Base-by-base conservation (phyloP, 2,329 filamentous ascomycete genomes). In the Epichloe gansuensis region DNA sequence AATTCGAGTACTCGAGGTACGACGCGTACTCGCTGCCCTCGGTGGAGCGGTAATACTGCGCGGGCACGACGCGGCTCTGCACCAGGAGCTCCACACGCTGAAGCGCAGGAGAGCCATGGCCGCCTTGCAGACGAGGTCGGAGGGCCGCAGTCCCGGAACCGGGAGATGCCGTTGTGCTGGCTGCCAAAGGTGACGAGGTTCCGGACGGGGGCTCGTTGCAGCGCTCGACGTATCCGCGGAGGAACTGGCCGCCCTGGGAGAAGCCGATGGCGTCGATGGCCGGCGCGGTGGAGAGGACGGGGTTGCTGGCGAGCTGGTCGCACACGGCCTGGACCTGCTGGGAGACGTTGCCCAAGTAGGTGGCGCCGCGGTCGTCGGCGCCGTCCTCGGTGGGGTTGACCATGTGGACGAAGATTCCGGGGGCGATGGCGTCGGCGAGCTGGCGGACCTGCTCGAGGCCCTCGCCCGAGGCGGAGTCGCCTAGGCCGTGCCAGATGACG, bases 191-290 rank as follows among this genome's bases (percentile, higher is more conserved):
- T 96, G 57, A 95, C 79, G 39, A 96, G 78, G 65, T 81, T 91
- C 58, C 82, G 79, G 12, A 95, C 80, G 4, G 81, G 83, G 89
- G 84, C 62, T 63, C n/a, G 67, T 90, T 93, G 75, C 93, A 98
- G 44, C 88, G 80, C 75, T 98, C 83, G 58, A 95, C 75, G 66
- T 95, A 91, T 25, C 79, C 93, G 54, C 93, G 83, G n/a, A 98
- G 78, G 72, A 98, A 96, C 67, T 95, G 88, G 1, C 93, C 93
- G 57, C 93, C 93, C 69, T 98, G 93, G 13, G 87, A 93, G 74
- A 98, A 96, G 31, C 93, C 93, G 38, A 98, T 72, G 37, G 91
- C 91, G 69, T 97, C 93, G 64, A 96, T 77, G 57, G 85, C 88
- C 0, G 87, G 86, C 0, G 88, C 87, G 6, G 85, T 87, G 53